Conservation (phyloP, 495 filamentous ascomycete genomes). For the Pseudotulostoma volvatum region DNA sequence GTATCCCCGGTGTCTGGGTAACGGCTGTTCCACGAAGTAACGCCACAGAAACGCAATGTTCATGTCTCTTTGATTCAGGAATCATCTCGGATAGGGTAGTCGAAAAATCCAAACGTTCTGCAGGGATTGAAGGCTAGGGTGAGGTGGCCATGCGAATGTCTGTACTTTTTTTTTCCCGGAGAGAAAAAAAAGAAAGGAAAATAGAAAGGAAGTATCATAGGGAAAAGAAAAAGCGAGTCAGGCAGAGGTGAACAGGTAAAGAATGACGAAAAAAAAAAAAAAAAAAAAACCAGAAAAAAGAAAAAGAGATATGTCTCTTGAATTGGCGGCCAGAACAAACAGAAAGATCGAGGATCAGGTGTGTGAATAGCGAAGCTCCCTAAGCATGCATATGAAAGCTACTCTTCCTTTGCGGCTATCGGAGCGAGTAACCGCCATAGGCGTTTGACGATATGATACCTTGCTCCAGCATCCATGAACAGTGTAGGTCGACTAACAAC, state of each 20-base stretch:
- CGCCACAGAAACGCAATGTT: not conserved
- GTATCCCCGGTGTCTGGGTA: not conserved
- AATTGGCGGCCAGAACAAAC: not conserved
- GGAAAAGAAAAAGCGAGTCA: too few relatives aligned
- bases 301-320: not conserved
- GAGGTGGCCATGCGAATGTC: too few relatives aligned
- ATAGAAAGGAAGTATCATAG: too few relatives aligned
- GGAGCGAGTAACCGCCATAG: not conserved
- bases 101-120: too few relatives aligned
- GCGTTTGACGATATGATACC: not conserved
- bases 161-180: too few relatives aligned
- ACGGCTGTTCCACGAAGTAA: not conserved
- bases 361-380: not conserved
- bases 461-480: not conserved
- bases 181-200: too few relatives aligned
- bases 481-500: not conserved
- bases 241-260: not conserved
- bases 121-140: too few relatives aligned
- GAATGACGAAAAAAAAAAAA: not conserved
- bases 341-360: not conserved
- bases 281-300: not conserved
- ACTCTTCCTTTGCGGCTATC: not conserved
- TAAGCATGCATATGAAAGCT: not conserved
- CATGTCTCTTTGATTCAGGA: not conserved
- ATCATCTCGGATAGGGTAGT: too few relatives aligned